A percentile compares a stretch with the other conserved stretches of the same genome.
Evolutionary conservation across 306 rosid species (phyloP).

Genomic region (Vicia faba): DNA sequence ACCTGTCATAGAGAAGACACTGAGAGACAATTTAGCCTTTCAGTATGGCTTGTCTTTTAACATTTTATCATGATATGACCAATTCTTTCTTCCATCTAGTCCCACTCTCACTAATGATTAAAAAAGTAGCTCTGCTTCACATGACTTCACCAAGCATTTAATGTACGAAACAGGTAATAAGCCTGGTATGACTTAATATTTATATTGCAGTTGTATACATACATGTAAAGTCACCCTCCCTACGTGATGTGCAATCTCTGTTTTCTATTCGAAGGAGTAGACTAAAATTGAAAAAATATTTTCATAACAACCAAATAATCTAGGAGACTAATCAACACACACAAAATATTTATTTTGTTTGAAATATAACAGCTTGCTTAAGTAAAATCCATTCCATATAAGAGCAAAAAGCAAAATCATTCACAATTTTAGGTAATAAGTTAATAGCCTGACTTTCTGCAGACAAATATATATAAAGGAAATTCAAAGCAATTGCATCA

Average conservation of each 20-base stretch:
- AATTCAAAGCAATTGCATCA: conserved; percentile 38
- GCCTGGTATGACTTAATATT: conserved; percentile 24
- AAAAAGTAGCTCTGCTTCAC: conserved; percentile 16
- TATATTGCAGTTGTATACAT: conserved; percentile 25
- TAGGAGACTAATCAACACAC: background rate
- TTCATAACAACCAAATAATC: conserved; percentile 33
- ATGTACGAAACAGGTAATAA: conserved; percentile 17
- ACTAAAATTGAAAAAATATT: conserved; percentile 25
- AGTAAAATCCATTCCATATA: conserved; percentile 17
- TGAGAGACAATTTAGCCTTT: conserved; percentile 51
- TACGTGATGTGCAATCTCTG: conserved; percentile 6
- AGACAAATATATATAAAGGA: conserved; percentile 33
- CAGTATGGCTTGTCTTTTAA: conserved; percentile 31
- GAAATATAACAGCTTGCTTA: conserved; percentile 16
- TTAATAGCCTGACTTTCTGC: conserved; percentile 32
- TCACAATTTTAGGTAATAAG: conserved; percentile 8
- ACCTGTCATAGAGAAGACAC: conserved; percentile 66
- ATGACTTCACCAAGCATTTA: conserved; percentile 15
- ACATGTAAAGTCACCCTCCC: conserved; percentile 16
- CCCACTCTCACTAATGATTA: conserved; percentile 8
- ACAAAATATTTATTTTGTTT: background rate
- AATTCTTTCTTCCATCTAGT: conserved; percentile 9
- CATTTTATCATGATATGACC: conserved; percentile 6
- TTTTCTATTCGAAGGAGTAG: conserved; percentile 33
- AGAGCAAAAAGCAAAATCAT: conserved; percentile 27